Evolutionary conservation across 305 asterid genomes (phyloP), one percentile per base, ranked within the genome.

Genomic region (Vinca major): DNA sequence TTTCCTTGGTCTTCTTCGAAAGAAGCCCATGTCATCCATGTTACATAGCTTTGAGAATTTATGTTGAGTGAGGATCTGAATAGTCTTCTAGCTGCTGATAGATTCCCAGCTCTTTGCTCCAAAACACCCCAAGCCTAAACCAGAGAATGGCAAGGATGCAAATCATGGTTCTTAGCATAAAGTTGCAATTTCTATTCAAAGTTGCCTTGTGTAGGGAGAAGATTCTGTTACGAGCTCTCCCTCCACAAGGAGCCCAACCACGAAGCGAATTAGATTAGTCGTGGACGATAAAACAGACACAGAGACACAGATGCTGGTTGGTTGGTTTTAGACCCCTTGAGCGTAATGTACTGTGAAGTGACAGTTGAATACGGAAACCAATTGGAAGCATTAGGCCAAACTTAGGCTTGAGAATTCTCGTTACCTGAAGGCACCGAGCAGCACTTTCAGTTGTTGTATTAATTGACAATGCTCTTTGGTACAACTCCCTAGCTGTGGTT

Each of bases 1-100:
- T 93, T 89, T 52, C 97, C 97, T 76, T 91, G 97, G 52, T 91
- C 96, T 84, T 93, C 97, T 75, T 93, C 99, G 37, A 93, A 60
- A 75, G 93, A 78, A 0, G 99, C 99, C 99, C 99, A 93, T 14
- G 99, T 89, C 99, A 89, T 93, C 99, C 99, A 93, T n/a, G 97
- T 93, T 11, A 93, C 79, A 62, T 85, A 93, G 96, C 99, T 93
- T 74, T 91, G 99, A 40, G 99, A 93, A 72, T 93, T 91, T 71
- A 93, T 80, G 80, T 89, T 86, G 58, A 93, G 82, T 45, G 99
- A 93, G 54, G 97, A 91, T 75, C 96, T 81, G 75, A 91, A 93
- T 13, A 93, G 75, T 75, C 97, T 86, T 75, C 95, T 75, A 45
- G 96, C 99, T 55, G 96, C 91, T 62, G 97, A 93, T 58, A 85